Evolutionary conservation across 495 filamentous ascomycete genomes (phyloP), one percentile per base, ranked within the genome.

Genomic region (Tricharina praecox): DNA sequence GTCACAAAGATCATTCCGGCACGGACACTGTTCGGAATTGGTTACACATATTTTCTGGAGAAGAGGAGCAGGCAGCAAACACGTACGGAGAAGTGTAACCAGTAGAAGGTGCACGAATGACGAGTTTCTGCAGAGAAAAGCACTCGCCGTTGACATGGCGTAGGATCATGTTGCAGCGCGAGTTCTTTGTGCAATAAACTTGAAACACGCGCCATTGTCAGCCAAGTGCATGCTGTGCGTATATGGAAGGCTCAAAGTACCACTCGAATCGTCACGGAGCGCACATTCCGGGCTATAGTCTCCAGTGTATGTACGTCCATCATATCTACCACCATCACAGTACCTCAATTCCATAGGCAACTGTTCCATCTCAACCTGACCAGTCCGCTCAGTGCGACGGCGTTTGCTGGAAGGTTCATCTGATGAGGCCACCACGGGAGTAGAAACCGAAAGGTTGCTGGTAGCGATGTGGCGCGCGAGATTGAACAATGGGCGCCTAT

Each of bases 1-100:
- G 82, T 76, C 30, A 95, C 72, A 59, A 95, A 93, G 4, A 96
- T 74, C 78, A 93, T 82, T 19, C 88, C 88, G 69, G 92, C 85
- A 66, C 87, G 82, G 39, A 93, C 79, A 43, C 84, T 92, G 54
- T 35, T 25, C 41, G 30, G 33, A 55, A 55, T 59, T 55, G 59
- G 60, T 45, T 56, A 30, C 48, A 40, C 51, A 38, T 32, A 23
- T 24, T 20, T 9, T 47, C 28, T 49, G 28, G 35, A 44, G 41
- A 25, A 36, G 37, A 34, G 23, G 39, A 47, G 21, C 34, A 21
- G 43, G 10, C 8, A 45, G 9, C 21, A 23, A 25, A 52, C 39
- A 74, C 86, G 61, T 73, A 93, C 85, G 86, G 84, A 50, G 81
- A 76, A 41, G 84, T 85, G 59, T 82, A 94, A 19, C 82, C 80